Evolutionary conservation across 2,329 filamentous ascomycete species (phyloP).

Genomic region (Nemania sp.): DNA sequence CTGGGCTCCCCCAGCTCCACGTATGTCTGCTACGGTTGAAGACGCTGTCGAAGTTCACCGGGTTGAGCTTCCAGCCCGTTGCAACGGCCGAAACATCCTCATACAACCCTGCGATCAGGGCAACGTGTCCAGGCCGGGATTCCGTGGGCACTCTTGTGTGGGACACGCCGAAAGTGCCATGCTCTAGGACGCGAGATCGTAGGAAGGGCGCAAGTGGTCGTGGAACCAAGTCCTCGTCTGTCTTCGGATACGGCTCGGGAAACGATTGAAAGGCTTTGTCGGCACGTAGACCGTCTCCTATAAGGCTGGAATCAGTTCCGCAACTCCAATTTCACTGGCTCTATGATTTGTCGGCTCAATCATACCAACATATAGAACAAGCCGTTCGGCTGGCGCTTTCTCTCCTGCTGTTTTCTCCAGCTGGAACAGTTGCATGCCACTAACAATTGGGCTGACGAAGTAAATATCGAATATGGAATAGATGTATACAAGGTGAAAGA

Average conservation of each 20-base stretch:
- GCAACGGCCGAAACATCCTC: slow-evolving; percentile 97
- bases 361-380: slow-evolving; percentile 90
- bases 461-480: slow-evolving; percentile 98
- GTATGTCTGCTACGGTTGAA: slow-evolving; percentile 97
- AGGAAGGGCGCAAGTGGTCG: slow-evolving; percentile 88
- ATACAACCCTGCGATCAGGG: slow-evolving; percentile 92
- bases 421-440: slow-evolving; percentile 84
- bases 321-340: not conserved
- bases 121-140: slow-evolving; percentile 93
- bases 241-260: slow-evolving; percentile 77
- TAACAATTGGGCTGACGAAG: slow-evolving; percentile 96
- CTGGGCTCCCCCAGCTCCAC: slow-evolving; percentile 98
- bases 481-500: slow-evolving; percentile 93
- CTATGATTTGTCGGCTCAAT: slow-evolving; percentile 15
- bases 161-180: slow-evolving; percentile 95
- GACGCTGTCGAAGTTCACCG: slow-evolving; percentile 97
- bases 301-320: slow-evolving; percentile 19
- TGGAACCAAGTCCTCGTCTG: slow-evolving; percentile 67
- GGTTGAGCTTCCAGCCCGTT: slow-evolving; percentile 98
- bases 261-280: slow-evolving; percentile 97
- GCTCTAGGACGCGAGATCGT: slow-evolving; percentile 81
- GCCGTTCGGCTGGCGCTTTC: slow-evolving; percentile 81
- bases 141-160: slow-evolving; percentile 97
- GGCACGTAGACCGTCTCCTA: slow-evolving; percentile 88
- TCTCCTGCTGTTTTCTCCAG: slow-evolving; percentile 62